These are phyloP conservation scores for Endocladia muricata DNA, from an alignment of 31 red algal species.

Conservation along the genomic window DNA sequence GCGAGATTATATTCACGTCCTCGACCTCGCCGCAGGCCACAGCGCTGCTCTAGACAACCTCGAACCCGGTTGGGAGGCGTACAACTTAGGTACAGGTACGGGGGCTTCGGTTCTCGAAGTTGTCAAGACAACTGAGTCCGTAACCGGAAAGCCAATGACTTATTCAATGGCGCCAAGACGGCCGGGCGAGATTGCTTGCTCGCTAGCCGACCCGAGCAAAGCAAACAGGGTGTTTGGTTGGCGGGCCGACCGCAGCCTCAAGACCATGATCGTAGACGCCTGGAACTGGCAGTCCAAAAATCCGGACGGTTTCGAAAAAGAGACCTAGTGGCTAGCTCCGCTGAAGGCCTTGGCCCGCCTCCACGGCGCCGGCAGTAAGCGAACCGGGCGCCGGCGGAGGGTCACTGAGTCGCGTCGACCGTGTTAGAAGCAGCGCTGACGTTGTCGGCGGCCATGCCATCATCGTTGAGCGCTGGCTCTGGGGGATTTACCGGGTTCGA, in stretches of 20 bases:
- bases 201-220: conserved; percentile 89
- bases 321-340: neutral
- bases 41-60: conserved; percentile 90
- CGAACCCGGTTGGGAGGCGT: conserved; percentile 72
- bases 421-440: no score
- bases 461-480: no score
- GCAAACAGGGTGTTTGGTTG: conserved; percentile 88
- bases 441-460: no score
- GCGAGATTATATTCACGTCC: conserved; percentile 99
- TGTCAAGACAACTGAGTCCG: conserved; percentile 84
- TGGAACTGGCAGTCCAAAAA: conserved; percentile 99
- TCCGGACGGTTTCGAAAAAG: conserved; percentile 77
- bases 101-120: conserved; percentile 92
- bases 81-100: conserved; percentile 95
- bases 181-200: conserved; percentile 77
- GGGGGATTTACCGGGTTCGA: no score
- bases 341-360: no score
- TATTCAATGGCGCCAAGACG: conserved; percentile 77
- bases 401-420: no score
- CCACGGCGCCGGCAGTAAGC: no score
- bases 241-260: conserved; percentile 84
- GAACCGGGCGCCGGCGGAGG: no score
- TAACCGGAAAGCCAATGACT: conserved; percentile 67
- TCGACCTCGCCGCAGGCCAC: conserved; percentile 98
- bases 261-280: conserved; percentile 92